Base-by-base conservation (phyloP, 2,329 filamentous ascomycete genomes). In the Colletotrichum spaethianum region DNA sequence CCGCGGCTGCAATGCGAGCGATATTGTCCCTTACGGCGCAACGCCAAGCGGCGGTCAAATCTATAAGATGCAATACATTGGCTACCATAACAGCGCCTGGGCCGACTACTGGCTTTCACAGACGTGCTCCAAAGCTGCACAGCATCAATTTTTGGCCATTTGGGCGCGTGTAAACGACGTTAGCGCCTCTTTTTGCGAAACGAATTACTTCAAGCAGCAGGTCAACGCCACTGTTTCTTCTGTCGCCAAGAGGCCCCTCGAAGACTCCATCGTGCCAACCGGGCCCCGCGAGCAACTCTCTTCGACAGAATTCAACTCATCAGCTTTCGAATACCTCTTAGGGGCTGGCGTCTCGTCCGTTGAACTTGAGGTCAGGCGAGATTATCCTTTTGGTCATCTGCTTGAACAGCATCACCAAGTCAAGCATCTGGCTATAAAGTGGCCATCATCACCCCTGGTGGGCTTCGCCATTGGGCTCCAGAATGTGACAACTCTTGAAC, bases 141-240 rank as follows among this genome's bases (percentile, higher is more conserved):
- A 79, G 18, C 28, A 86, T 26, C 84, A 83, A 1, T 88, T 86
- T 6, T 71, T 82, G 0, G 79, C 81, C 0, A 67, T 78, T 0
- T 80, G 78, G 76, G 59, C 60, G 3, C 56, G 33, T 3, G 40
- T 67, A 1, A 75, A 70, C 56, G 75, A 78, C 8, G 68, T 82
- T 0, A 85, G 82, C 0, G 80, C 81, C 0, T 28, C 84, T 0
- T 89, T 83, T 59, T 89, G 87, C 59, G 76, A 83, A 28, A 70
- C 86, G 0, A 74, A 42, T 0, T 91, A 90, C 67, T 85, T 82
- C 60, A 79, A 81, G n/a, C 86, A 88, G 48, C 16, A 78, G 0
- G 86, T 87, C 0, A 75, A 78, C 0, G 84, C 85, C 0, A 85
- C 80, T 0, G 79, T 90, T 0, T 62, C 68, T 1, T 69, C 77